Evolutionary conservation across 2,329 filamentous ascomycete genomes (phyloP).

Genomic region (Lasiodiplodia hormozganensis): DNA sequence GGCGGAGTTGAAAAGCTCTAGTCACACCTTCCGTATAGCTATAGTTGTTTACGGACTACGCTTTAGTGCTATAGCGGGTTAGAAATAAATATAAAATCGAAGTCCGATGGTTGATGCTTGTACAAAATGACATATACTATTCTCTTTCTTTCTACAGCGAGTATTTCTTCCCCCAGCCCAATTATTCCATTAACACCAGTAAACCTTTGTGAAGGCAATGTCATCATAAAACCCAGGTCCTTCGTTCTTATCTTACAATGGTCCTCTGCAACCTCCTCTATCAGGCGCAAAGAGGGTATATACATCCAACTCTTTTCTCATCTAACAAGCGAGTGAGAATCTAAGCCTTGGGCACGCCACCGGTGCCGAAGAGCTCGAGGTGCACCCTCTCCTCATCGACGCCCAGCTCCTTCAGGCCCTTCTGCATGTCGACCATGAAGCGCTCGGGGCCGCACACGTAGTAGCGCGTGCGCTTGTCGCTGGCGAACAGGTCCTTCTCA

Average conservation of each 20-base stretch:
- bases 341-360: conserved; percentile 30
- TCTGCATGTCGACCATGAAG: conserved; percentile 71
- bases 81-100: no score
- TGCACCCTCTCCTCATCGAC: conserved; percentile 66
- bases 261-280: no score
- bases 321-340: no score
- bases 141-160: no score
- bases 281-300: not conserved
- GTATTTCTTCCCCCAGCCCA: no score
- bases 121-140: no score
- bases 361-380: conserved; percentile 68
- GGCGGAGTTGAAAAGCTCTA: no score
- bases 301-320: conserved; percentile 21
- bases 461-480: conserved; percentile 65
- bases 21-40: no score
- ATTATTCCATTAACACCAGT: not conserved
- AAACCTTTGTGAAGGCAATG: not conserved
- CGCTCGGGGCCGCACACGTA: conserved; percentile 73
- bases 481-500: conserved; percentile 62
- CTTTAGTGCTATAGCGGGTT: no score
- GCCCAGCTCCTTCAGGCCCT: conserved; percentile 61
- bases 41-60: no score
- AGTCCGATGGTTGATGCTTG: no score
- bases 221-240: not conserved
- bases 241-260: not conserved